phyloP scores from a whole-genome alignment of 257 asterid species.

The Marsdenia floribunda region DNA sequence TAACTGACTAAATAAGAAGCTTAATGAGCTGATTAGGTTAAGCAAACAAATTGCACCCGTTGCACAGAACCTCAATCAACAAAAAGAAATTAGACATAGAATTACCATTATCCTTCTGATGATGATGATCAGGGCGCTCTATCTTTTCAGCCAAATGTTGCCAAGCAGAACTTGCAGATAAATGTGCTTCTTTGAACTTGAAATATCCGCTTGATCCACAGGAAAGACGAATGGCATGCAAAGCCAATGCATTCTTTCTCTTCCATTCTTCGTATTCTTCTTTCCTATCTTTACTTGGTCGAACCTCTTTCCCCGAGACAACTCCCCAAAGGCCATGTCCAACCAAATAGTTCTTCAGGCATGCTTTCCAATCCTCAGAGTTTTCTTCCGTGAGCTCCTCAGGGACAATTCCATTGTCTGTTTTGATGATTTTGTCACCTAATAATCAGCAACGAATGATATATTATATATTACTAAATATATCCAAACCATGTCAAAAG shows the following conservation, averaged over 20 bases:
- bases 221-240: constrained; percentile 40
- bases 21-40: not conserved
- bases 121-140: constrained; percentile 9
- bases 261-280: constrained; percentile 35
- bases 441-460: no score
- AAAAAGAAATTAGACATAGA: not conserved
- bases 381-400: constrained; percentile 36
- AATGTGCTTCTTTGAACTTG: constrained; percentile 28
- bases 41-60: not conserved
- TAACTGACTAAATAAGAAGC: not conserved
- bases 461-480: no score
- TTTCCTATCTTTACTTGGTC: constrained; percentile 21
- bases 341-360: constrained; percentile 34
- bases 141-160: constrained; percentile 30
- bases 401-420: constrained; percentile 28
- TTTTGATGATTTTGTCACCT: not conserved
- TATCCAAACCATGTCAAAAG: no score
- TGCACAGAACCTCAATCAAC: not conserved
- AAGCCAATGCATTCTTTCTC: constrained; percentile 36
- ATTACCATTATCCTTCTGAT: constrained; percentile 17
- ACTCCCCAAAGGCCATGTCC: constrained; percentile 46
- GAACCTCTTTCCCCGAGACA: constrained; percentile 30
- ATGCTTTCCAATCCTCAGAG: constrained; percentile 35
- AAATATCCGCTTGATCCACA: constrained; percentile 32
- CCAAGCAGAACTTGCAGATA: constrained; percentile 31